Evolutionary conservation across 23 red algal species (phyloP), one percentile per base, ranked within the genome.

Genomic region (Gracilaria domingensis): DNA sequence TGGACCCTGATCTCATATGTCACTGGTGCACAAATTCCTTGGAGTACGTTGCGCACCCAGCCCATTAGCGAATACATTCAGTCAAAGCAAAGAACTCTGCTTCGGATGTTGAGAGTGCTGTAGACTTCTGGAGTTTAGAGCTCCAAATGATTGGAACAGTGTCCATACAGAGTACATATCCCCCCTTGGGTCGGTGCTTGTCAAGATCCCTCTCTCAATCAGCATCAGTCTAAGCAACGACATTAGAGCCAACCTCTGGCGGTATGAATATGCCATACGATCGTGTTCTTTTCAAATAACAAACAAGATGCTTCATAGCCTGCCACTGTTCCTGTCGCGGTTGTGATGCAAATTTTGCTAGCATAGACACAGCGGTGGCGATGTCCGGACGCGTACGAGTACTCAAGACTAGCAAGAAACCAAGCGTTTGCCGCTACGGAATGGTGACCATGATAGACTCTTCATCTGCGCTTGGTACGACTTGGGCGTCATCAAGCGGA

Each of bases 41-140:
- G n/a, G 78, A 40, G 30, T n/a, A 88, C 60, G 24, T 66, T 29
- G 7, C 42, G 16, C 11, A 86, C 23, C 84, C 84, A 76, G 16
- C 12, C 17, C 44, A 88, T 55, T 62, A 20, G 0, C 58, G 48
- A 17, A 64, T 38, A 48, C 84, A 88, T 45, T 54, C 34, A 7
- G 42, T 7, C 11, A 45, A 11, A 45, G 42, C 42, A 11, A 7
- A 45, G 42, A 45, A 45, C 42, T 45, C 11, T 7, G 42, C 42
- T 45, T 45, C 42, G 5, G 42, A 7, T 11, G 42, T 45, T 45
- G 42, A 53, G 59, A 86, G 7, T 9, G 82, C 59, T 13, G 30
- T 86, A 0, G 59, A 86, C 34, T 35, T 36, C 20, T 86, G 82
- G 23, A 83, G 77, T 40, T 83, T 83, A 14, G 50, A 62, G 39